Conservation (phyloP, 2,329 filamentous ascomycete species). For the Colletotrichum tabaci region DNA sequence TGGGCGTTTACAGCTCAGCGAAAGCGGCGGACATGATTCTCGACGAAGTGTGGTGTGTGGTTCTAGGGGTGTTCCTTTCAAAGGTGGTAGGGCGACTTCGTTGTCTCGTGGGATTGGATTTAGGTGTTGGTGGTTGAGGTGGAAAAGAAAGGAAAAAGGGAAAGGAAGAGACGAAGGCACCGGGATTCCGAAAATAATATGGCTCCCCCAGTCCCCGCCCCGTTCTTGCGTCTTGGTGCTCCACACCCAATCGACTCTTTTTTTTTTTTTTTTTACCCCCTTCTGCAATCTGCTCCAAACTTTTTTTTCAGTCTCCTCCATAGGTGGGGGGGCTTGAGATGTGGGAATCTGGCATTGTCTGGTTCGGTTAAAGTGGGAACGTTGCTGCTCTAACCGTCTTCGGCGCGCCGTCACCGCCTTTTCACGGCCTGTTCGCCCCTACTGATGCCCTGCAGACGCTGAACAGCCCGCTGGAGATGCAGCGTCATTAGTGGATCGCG, state of each 20-base stretch:
- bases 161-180: slow-evolving; percentile 45
- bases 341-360: slow-evolving; percentile 34
- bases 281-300: slow-evolving; percentile 45
- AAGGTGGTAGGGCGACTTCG: slow-evolving; percentile 69
- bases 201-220: slow-evolving; percentile 24
- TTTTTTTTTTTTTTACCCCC: slow-evolving; percentile 6
- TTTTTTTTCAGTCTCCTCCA: slow-evolving; percentile 47
- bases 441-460: slow-evolving; percentile 30
- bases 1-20: slow-evolving; percentile 93
- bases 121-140: slow-evolving; percentile 52
- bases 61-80: slow-evolving; percentile 48
- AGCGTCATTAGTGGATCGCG: slow-evolving; percentile 29
- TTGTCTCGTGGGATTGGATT: slow-evolving; percentile 65
- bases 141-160: slow-evolving; percentile 50
- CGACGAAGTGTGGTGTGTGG: slow-evolving; percentile 75
- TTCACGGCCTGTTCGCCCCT: slow-evolving; percentile 27
- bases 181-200: slow-evolving; percentile 42
- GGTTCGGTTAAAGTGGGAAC: slow-evolving; percentile 35
- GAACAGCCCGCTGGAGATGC: slow-evolving; percentile 32
- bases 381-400: slow-evolving; percentile 19
- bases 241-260: slow-evolving; percentile 38
- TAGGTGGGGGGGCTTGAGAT: slow-evolving; percentile 25
- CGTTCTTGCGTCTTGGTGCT: slow-evolving; percentile 17
- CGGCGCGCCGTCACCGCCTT: slow-evolving; percentile 40
- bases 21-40: slow-evolving; percentile 80